A percentile compares a stretch with the other conserved stretches of the same genome.
Conservation (phyloP, 352 stramenopile species). For the Thalassiosira sp. region DNA sequence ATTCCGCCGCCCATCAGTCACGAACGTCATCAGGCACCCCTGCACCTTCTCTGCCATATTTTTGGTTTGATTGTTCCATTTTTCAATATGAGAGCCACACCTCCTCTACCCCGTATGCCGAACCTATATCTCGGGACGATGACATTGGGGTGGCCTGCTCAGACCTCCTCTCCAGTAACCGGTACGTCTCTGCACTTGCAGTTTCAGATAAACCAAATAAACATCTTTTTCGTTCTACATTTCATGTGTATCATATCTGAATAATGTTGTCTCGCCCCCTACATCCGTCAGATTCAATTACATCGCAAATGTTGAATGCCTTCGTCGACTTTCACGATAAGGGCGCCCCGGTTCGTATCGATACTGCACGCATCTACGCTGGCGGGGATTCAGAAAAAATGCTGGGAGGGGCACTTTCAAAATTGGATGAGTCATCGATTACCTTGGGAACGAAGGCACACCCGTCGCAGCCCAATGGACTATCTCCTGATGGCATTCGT, state of each 20-base stretch:
- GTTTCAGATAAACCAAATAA: background rate
- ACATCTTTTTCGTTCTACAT: background rate
- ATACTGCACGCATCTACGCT: constrained; percentile 82
- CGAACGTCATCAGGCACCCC: too few species aligned
- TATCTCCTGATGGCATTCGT: constrained; percentile 73
- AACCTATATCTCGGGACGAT: constrained; percentile 80
- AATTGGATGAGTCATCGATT: constrained; percentile 6
- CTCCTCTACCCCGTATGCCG: constrained; percentile 16
- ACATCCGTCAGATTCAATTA: constrained; percentile 58
- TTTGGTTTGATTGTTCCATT: too few species aligned
- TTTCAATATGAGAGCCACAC: constrained; percentile 40
- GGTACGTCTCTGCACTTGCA: constrained; percentile 2
- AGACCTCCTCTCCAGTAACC: constrained; percentile 74
- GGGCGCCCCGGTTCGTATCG: constrained; percentile 44
- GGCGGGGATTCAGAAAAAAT: constrained; percentile 75
- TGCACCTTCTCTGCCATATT: too few species aligned
- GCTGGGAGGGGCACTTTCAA: constrained; percentile 43
- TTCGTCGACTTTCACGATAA: constrained; percentile 59
- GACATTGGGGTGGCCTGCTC: constrained; percentile 79
- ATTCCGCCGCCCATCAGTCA: too few species aligned
- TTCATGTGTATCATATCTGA: background rate
- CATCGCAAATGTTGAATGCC: constrained; percentile 70
- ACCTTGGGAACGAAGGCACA: constrained; percentile 81
- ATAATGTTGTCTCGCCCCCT: too few species aligned
- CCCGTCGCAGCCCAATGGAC: constrained; percentile 66